Evolutionary conservation across 441 rosid genomes (phyloP).

Genomic region (Eutrema salsugineum): DNA sequence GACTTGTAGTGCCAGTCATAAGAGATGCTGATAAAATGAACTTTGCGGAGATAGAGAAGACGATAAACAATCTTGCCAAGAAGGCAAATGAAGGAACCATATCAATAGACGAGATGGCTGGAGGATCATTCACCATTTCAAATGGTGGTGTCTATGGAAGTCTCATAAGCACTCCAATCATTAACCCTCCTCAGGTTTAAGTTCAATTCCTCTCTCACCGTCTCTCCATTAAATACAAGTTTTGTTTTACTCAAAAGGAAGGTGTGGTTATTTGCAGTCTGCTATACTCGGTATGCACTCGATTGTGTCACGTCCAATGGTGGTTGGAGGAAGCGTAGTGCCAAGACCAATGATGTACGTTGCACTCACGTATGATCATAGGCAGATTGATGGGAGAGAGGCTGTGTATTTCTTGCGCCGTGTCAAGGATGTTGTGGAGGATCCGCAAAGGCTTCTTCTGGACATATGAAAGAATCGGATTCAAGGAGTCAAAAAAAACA

Average conservation of each 20-base stretch:
- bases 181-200: conserved; percentile 95
- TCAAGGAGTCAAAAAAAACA: not conserved
- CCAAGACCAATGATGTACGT: conserved; percentile 95
- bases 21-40: conserved; percentile 76
- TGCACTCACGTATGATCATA: conserved; percentile 82
- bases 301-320: conserved; percentile 80
- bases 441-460: conserved; percentile 77
- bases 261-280: conserved; percentile 44
- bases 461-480: conserved; percentile 39
- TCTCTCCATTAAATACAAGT: not conserved
- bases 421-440: conserved; percentile 84
- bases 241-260: conserved; percentile 1
- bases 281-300: conserved; percentile 96
- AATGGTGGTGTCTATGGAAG: conserved; percentile 98
- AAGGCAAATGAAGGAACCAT: conserved; percentile 85
- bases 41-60: conserved; percentile 91
- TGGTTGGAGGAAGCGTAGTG: conserved; percentile 58
- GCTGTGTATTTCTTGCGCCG: conserved; percentile 86
- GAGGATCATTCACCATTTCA: conserved; percentile 91
- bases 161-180: conserved; percentile 91
- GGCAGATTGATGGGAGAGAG: conserved; percentile 95
- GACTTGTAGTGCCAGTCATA: conserved; percentile 93
- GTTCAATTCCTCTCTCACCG: not conserved
- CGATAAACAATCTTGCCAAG: conserved; percentile 77
- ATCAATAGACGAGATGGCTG: conserved; percentile 96